These are phyloP conservation scores for Cynanchum wilfordii DNA, from an alignment of 257 asterid species.

Conservation along the genomic window DNA sequence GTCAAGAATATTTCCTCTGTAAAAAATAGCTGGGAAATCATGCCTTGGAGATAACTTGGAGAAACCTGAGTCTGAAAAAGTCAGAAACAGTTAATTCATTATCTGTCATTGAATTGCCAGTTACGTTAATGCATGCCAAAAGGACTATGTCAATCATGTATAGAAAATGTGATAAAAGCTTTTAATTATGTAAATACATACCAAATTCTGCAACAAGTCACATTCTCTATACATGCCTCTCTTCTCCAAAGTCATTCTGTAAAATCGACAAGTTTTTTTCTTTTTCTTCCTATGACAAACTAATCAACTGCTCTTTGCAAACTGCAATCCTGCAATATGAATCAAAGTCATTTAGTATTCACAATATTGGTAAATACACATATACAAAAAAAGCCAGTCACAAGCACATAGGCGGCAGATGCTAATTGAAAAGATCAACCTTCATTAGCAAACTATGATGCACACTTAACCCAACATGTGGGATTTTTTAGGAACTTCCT, in stretches of 20 bases:
- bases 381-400: background rate
- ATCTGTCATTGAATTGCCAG: background rate
- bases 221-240: constrained; percentile 20
- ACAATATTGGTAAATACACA: background rate
- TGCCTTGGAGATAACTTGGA: constrained; percentile 20
- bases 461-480: background rate
- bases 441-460: background rate
- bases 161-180: background rate
- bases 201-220: constrained; percentile 22
- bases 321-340: background rate
- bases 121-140: background rate
- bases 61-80: constrained; percentile 17
- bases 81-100: constrained; percentile 4
- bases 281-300: constrained; percentile 8
- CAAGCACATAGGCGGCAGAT: background rate
- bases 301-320: constrained; percentile 14
- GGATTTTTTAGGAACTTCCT: no score
- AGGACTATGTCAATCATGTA: background rate
- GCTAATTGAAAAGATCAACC: background rate
- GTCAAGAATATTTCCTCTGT: constrained; percentile 13
- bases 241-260: constrained; percentile 21
- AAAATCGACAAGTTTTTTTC: constrained; percentile 30
- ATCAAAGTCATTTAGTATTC: background rate
- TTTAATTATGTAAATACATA: constrained; percentile 11
- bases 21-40: constrained; percentile 18